phyloP scores from a whole-genome alignment of 2,329 filamentous ascomycete genomes.

The Cadophora malorum region DNA sequence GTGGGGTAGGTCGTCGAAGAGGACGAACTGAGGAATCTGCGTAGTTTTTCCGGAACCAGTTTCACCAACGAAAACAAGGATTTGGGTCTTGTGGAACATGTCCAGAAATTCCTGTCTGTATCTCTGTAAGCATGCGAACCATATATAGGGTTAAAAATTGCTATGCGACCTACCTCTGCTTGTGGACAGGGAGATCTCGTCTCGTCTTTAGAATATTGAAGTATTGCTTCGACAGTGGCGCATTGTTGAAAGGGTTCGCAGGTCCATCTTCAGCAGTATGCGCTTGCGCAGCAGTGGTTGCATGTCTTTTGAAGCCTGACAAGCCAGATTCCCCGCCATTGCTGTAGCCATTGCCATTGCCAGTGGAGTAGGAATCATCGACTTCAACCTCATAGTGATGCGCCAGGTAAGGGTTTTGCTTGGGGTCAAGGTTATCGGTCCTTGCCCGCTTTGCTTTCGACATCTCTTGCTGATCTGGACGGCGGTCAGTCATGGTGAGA shows the following conservation, averaged over 20 bases:
- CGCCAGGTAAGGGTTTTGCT: conserved; percentile 85
- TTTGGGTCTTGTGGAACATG: conserved; percentile 92
- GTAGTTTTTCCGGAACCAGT: conserved; percentile 99
- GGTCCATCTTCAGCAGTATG: conserved; percentile 78
- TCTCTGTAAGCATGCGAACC: conserved; percentile 31
- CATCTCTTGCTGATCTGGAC: conserved; percentile 57
- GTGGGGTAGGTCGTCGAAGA: conserved; percentile 95
- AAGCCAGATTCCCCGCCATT: conserved; percentile 57
- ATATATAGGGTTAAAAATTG: neutral
- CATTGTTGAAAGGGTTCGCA: conserved; percentile 83
- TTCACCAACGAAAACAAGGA: conserved; percentile 98
- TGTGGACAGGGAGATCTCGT: conserved; percentile 87
- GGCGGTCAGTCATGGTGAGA: conserved; percentile 60
- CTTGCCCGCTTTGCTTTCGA: conserved; percentile 55
- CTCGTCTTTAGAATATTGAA: conserved; percentile 86
- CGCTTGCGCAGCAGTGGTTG: conserved; percentile 80
- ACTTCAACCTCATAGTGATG: conserved; percentile 74
- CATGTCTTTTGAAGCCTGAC: conserved; percentile 74
- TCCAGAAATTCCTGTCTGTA: conserved; percentile 86
- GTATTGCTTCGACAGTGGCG: conserved; percentile 80
- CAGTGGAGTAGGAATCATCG: conserved; percentile 27
- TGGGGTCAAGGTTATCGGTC: conserved; percentile 53
- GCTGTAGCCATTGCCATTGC: conserved; percentile 50
- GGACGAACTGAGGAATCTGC: conserved; percentile 97
- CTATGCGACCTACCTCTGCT: conserved; percentile 70